These are phyloP conservation scores for Deinandra increscens DNA, from an alignment of 129 eudicot species.

Conservation along the genomic window DNA sequence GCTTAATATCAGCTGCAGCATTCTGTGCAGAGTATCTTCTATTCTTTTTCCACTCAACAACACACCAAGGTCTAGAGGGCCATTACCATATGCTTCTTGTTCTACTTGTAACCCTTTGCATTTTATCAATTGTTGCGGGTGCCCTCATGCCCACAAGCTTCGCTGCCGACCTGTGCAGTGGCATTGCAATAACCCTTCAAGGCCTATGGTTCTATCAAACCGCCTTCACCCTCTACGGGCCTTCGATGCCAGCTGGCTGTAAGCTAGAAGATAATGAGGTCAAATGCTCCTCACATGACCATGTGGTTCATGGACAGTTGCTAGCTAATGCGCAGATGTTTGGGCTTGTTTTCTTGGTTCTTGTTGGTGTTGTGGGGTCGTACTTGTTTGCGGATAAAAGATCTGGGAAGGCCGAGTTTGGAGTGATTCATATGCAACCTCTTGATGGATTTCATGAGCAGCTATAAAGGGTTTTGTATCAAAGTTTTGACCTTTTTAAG, in stretches of 20 bases:
- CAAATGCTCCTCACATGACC: constrained; percentile 43
- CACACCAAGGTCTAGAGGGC: constrained; percentile 89
- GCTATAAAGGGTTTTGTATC: constrained; percentile 14
- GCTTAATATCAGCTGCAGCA: constrained; percentile 78
- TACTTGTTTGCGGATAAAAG: constrained; percentile 49
- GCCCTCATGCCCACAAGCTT: constrained; percentile 86
- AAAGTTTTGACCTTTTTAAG: constrained; percentile 20
- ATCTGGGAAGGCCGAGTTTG: constrained; percentile 29
- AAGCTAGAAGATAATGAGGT: constrained; percentile 44
- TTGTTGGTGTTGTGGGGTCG: constrained; percentile 51
- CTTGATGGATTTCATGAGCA: constrained; percentile 42
- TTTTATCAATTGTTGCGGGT: constrained; percentile 51
- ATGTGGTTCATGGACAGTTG: constrained; percentile 64
- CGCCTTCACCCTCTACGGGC: constrained; percentile 84
- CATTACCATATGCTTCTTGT: constrained; percentile 84
- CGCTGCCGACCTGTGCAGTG: constrained; percentile 65
- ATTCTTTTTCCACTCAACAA: constrained; percentile 86
- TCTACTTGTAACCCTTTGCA: constrained; percentile 72
- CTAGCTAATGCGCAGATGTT: constrained; percentile 88
- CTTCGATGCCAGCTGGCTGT: constrained; percentile 89
- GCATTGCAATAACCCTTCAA: constrained; percentile 78
- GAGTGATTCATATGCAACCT: constrained; percentile 29
- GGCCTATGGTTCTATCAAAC: constrained; percentile 98
- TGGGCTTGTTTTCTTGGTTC: constrained; percentile 54
- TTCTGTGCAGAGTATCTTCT: constrained; percentile 82